phyloP scores from a whole-genome alignment of 1,139 yeast genomes.

The Diutina pseudorugosa region DNA sequence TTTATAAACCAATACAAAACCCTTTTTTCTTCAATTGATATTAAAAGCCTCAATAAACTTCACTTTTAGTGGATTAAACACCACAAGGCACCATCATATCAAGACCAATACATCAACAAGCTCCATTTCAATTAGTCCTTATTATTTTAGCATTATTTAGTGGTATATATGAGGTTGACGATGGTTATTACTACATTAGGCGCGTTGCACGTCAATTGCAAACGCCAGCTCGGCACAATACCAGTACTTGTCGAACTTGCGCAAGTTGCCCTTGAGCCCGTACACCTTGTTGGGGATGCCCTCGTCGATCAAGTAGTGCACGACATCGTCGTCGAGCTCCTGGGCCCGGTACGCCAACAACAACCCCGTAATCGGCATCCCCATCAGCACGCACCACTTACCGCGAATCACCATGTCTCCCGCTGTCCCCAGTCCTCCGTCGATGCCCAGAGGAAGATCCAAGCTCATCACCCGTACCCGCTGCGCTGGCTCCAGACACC shows the following conservation, averaged over 20 bases:
- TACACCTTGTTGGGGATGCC: constrained; percentile 53
- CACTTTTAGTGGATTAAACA: too few species aligned
- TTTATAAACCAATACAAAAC: too few species aligned
- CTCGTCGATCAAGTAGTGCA: constrained; percentile 57
- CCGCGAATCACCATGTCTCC: constrained; percentile 20
- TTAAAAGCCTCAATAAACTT: too few species aligned
- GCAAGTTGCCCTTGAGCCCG: constrained; percentile 24
- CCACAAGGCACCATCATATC: too few species aligned
- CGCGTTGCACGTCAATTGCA: constrained; percentile 1
- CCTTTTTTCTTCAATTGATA: too few species aligned
- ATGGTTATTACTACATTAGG: not conserved
- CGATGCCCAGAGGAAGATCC: constrained; percentile 78
- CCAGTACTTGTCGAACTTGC: constrained; percentile 36
- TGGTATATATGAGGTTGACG: not conserved
- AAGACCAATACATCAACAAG: too few species aligned
- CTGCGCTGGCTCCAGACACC: constrained; percentile 53
- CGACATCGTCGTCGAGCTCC: constrained; percentile 18
- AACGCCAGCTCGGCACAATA: constrained; percentile 19
- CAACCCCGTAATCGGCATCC: constrained; percentile 61
- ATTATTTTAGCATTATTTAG: not conserved
- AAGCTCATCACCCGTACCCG: constrained; percentile 49
- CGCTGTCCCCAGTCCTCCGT: constrained; percentile 67
- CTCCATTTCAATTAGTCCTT: too few species aligned
- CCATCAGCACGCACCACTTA: constrained; percentile 55
- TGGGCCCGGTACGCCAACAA: constrained; percentile 39